phyloP scores from a whole-genome alignment of 768 basidiomycete species.

The Daedalea quercina region DNA sequence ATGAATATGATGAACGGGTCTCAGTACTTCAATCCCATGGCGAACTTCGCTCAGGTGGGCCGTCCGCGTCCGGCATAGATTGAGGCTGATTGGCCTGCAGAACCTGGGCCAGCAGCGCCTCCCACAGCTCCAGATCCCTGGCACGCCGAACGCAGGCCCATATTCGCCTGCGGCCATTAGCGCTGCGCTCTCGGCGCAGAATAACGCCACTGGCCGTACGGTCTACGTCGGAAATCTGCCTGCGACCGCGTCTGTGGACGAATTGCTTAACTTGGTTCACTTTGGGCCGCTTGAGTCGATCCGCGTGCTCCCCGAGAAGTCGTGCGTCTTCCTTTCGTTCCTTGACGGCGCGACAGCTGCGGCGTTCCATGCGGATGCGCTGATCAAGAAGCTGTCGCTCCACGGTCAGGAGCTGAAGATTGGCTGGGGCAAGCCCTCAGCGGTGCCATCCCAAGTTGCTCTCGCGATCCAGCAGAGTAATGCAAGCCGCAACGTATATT shows the following conservation, averaged over 20 bases:
- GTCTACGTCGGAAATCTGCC: conserved; percentile 98
- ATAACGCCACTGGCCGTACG: conserved; percentile 69
- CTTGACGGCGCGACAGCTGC: conserved; percentile 89
- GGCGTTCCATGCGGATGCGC: conserved; percentile 95
- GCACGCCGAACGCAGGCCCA: conserved; percentile 52
- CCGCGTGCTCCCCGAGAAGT: conserved; percentile 92
- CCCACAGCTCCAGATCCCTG: conserved; percentile 64
- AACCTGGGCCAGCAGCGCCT: conserved; percentile 51
- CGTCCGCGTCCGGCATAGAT: neutral
- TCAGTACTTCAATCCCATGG: conserved; percentile 66
- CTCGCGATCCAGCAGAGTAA: conserved; percentile 88
- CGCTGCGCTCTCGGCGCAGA: conserved; percentile 58
- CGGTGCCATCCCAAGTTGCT: conserved; percentile 80
- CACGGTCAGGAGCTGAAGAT: conserved; percentile 98
- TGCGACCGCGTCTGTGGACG: conserved; percentile 92
- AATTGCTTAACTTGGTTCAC: conserved; percentile 94
- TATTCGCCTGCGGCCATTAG: conserved; percentile 77
- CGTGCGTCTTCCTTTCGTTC: conserved; percentile 97
- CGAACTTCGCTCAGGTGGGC: conserved; percentile 57
- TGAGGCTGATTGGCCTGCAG: conserved; percentile 16
- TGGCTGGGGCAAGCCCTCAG: conserved; percentile 95
- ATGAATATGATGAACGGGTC: conserved; percentile 70
- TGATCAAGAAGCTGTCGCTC: conserved; percentile 86
- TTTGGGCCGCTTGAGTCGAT: conserved; percentile 96
- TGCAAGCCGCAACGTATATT: conserved; percentile 93